Evolutionary conservation across 257 asterid species (phyloP).

Genomic region (Nicotiana paniculata): DNA sequence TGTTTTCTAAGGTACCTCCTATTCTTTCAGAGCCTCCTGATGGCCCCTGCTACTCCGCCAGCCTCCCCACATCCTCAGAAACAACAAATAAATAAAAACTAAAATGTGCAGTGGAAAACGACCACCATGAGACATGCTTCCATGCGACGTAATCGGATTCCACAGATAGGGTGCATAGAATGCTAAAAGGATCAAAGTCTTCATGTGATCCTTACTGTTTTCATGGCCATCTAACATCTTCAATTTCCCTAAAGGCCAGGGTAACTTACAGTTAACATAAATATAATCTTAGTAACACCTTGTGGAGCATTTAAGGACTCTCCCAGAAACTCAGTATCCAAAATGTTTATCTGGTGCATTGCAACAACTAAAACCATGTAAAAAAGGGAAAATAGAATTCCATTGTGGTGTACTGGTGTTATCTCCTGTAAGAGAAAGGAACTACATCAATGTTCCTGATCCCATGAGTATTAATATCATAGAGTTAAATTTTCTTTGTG

Average conservation of each 20-base stretch:
- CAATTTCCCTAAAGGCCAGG: neutral
- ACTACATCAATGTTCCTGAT: neutral
- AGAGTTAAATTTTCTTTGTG: neutral
- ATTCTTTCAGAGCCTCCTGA: neutral
- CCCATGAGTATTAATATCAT: neutral
- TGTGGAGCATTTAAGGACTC: neutral
- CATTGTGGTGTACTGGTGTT: neutral
- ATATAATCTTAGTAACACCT: neutral
- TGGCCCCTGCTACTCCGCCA: neutral
- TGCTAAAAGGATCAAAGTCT: neutral
- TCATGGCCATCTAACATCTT: neutral
- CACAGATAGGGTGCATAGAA: neutral
- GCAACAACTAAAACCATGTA: neutral
- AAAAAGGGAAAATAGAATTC: neutral
- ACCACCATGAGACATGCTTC: neutral
- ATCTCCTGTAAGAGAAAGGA: neutral
- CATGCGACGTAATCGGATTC: neutral
- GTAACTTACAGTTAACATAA: neutral
- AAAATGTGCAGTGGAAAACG: neutral
- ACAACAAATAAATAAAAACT: neutral
- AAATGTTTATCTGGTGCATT: neutral
- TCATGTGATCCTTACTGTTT: neutral
- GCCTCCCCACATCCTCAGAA: neutral
- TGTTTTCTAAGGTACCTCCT: neutral
- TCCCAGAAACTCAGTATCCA: neutral